Conservation (phyloP, 176 grass and related monocot genomes). For the Carex myosuroides region DNA sequence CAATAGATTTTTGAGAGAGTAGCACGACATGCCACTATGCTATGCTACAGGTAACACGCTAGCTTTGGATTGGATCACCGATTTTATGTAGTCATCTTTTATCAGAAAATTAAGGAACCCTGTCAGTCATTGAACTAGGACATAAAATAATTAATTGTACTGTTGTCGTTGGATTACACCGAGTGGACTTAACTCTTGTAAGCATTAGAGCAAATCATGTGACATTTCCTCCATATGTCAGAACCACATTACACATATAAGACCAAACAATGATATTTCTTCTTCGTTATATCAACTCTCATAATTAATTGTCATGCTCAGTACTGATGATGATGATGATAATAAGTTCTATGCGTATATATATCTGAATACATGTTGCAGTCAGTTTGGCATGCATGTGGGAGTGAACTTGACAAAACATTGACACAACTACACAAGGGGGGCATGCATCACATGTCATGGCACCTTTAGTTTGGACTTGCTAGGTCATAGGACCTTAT, state of each 20-base stretch:
- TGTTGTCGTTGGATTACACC: background rate
- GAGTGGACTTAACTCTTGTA: background rate
- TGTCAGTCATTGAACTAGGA: background rate
- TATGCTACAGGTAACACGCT: too few species aligned
- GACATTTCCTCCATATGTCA: background rate
- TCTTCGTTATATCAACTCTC: background rate
- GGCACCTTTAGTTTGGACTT: conserved; percentile 1
- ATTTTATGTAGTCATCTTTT: too few species aligned
- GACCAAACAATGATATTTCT: background rate
- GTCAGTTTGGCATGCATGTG: background rate
- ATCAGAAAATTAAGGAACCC: background rate
- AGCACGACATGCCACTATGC: too few species aligned
- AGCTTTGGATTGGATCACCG: too few species aligned
- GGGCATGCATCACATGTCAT: background rate
- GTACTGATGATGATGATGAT: too few species aligned
- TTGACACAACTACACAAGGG: background rate
- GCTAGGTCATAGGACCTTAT: background rate
- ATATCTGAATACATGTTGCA: background rate
- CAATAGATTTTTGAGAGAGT: too few species aligned
- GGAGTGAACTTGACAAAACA: background rate
- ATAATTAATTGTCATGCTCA: background rate
- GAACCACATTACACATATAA: background rate
- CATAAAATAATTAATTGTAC: background rate
- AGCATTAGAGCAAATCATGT: background rate
- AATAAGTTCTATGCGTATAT: background rate